Evolutionary conservation across 805 yeast species (phyloP).

Genomic region (Peterozyma toletana): DNA sequence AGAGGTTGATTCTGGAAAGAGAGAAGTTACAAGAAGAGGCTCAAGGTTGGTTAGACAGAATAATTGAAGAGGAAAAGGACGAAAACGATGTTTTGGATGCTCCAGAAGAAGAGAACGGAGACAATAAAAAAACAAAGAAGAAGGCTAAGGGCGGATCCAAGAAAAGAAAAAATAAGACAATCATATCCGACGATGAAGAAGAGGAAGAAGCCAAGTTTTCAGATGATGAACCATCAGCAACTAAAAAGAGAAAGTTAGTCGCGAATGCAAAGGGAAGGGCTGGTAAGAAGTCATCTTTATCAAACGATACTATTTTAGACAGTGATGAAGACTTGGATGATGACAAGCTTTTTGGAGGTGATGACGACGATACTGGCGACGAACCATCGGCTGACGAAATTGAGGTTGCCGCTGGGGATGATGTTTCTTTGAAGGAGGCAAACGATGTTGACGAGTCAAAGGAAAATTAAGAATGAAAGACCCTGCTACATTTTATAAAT

Average conservation of each 20-base stretch:
- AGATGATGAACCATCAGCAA: slow-evolving; percentile 10
- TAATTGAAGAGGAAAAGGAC: slow-evolving; percentile 26
- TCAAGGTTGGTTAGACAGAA: slow-evolving; percentile 41
- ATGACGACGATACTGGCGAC: background rate
- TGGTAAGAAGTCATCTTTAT: slow-evolving; percentile 7
- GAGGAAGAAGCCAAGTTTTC: slow-evolving; percentile 31
- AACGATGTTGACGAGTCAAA: no score
- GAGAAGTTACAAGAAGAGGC: slow-evolving; percentile 49
- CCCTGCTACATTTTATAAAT: no score
- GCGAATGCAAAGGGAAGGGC: background rate
- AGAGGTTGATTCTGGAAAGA: slow-evolving; percentile 43
- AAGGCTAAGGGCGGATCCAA: slow-evolving; percentile 20
- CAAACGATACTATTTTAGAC: slow-evolving; percentile 7
- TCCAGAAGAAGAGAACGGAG: slow-evolving; percentile 23
- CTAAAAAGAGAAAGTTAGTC: slow-evolving; percentile 11
- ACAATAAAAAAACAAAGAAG: slow-evolving; percentile 18
- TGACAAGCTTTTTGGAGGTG: slow-evolving; percentile 1
- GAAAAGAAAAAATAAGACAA: slow-evolving; percentile 23
- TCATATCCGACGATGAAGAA: slow-evolving; percentile 37
- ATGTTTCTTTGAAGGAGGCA: no score
- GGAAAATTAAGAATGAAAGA: no score
- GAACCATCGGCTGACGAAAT: no score
- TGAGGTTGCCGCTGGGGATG: no score
- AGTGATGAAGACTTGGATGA: slow-evolving; percentile 31
- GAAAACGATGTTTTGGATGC: slow-evolving; percentile 24